Evolutionary conservation across 2,329 filamentous ascomycete species (phyloP), one percentile per base, ranked within the genome.

Genomic region (Gremmenia infestans): DNA sequence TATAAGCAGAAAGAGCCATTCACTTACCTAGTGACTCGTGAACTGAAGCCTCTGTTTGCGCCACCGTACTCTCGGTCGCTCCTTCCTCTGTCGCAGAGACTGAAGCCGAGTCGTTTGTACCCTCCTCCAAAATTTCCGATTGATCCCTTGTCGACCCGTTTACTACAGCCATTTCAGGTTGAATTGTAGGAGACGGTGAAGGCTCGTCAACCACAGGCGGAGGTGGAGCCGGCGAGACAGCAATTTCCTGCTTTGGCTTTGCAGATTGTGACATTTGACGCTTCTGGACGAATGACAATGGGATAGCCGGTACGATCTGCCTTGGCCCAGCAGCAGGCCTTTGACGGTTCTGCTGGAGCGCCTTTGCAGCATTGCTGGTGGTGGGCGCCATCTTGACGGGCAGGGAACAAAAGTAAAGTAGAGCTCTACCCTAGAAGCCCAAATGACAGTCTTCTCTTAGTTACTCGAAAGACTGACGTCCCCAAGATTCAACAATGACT

Each of bases 401-500:
- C 28, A 28, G 28, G 7, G 7, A 28, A 28, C 9, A 28, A 28
- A 28, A 28, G 28, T 2, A 22, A 22, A 55, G 43, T 12, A 47
- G 48, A 48, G 53, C 45, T 59, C 28, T 28, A 28, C 28, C 50
- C 52, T 28, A 36, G 48, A 40, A 49, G 35, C 36, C 50, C 9
- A 37, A 43, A 17, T 19, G 43, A 36, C 52, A 42, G 45, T 32
- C 28, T 46, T 48, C 43, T 45, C 39, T 32, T n/a, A 22, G 45
- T 54, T 50, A 36, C 49, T 57, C 49, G 48, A 54, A 49, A 55
- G 50, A 63, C 59, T 61, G 68, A 69, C 67, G 65, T 71, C 68
- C 68, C 68, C 68, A 68, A 70, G 67, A 68, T 68, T 69, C 58
- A 68, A 68, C 68, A 63, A 64, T 66, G 66, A 68, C 68, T 68